Evolutionary conservation across 140 eudicot species (phyloP).

Genomic region (Senecio squalidus): DNA sequence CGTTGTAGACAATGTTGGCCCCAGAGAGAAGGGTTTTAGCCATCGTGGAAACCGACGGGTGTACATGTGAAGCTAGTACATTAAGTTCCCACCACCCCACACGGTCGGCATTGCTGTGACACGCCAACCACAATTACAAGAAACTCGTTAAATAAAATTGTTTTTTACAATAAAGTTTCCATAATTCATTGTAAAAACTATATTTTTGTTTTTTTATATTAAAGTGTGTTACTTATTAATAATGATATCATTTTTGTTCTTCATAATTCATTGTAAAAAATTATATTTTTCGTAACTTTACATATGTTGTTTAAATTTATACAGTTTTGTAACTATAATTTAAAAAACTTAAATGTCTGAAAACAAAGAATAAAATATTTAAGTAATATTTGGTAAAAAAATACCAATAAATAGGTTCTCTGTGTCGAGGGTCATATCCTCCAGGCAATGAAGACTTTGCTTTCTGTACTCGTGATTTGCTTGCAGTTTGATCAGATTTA

Average conservation of each 20-base stretch:
- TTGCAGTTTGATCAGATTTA: conserved; percentile 22
- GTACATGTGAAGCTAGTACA: conserved; percentile 82
- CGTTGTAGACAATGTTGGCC: conserved; percentile 84
- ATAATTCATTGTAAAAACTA: too few relatives aligned
- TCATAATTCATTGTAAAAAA: too few relatives aligned
- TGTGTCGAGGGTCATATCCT: conserved; percentile 81
- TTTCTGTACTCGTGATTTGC: conserved; percentile 23
- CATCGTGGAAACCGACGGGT: conserved; percentile 97
- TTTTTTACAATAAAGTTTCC: too few relatives aligned
- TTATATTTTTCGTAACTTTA: too few relatives aligned
- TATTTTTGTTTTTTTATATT: too few relatives aligned
- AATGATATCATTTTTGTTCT: too few relatives aligned
- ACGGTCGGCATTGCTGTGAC: conserved; percentile 82
- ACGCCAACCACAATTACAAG: conserved; percentile 8
- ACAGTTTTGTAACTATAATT: too few relatives aligned
- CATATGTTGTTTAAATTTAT: too few relatives aligned
- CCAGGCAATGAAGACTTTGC: conserved; percentile 52
- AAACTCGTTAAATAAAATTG: too few relatives aligned
- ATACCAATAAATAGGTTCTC: conserved; percentile 88
- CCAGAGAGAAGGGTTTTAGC: conserved; percentile 91
- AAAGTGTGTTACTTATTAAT: too few relatives aligned
- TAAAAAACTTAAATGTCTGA: too few relatives aligned
- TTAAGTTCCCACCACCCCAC: conserved; percentile 96
- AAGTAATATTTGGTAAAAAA: not conserved
- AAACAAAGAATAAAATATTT: not conserved